A percentile compares a stretch with the other conserved stretches of the same genome.
These are phyloP conservation scores for Bipolaris victoriae DNA, from an alignment of 2,329 filamentous ascomycete species.

Conservation along the genomic window DNA sequence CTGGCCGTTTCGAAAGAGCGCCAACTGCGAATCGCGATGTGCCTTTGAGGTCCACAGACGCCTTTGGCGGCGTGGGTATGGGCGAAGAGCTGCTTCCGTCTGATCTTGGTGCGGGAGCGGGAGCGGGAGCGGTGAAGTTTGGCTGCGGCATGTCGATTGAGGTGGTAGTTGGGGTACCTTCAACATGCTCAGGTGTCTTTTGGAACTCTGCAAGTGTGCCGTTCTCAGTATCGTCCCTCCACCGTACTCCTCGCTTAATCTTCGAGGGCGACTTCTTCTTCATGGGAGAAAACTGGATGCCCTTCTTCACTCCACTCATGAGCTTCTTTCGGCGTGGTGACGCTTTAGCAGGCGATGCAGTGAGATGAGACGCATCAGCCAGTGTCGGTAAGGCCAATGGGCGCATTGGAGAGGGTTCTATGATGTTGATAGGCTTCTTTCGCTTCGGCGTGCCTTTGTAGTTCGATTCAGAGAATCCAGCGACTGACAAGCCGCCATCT, in stretches of 20 bases:
- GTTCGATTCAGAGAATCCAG: slow-evolving; percentile 71
- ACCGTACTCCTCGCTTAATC: slow-evolving; percentile 79
- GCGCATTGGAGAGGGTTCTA: slow-evolving; percentile 57
- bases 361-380: slow-evolving; percentile 48
- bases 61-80: slow-evolving; percentile 61
- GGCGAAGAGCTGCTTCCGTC: slow-evolving; percentile 59
- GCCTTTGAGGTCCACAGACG: slow-evolving; percentile 65
- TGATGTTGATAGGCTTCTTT: slow-evolving; percentile 58
- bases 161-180: slow-evolving; percentile 63
- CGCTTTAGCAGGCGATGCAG: slow-evolving; percentile 70
- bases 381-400: slow-evolving; percentile 40
- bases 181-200: slow-evolving; percentile 78
- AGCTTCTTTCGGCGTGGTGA: slow-evolving; percentile 81
- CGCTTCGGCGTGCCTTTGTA: slow-evolving; percentile 79
- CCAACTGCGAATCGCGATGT: slow-evolving; percentile 85
- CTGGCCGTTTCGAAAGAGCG: slow-evolving; percentile 72
- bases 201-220: slow-evolving; percentile 89
- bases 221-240: slow-evolving; percentile 89
- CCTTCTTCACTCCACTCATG: slow-evolving; percentile 67
- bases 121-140: slow-evolving; percentile 51
- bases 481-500: slow-evolving; percentile 70
- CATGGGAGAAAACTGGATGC: slow-evolving; percentile 79
- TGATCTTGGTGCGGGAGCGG: slow-evolving; percentile 36
- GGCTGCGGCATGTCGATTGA: slow-evolving; percentile 62
- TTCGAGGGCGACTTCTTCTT: slow-evolving; percentile 72